A percentile compares a stretch with the other conserved stretches of the same genome.
phyloP scores from a whole-genome alignment of 495 filamentous ascomycete species.

The Neurospora africana region DNA sequence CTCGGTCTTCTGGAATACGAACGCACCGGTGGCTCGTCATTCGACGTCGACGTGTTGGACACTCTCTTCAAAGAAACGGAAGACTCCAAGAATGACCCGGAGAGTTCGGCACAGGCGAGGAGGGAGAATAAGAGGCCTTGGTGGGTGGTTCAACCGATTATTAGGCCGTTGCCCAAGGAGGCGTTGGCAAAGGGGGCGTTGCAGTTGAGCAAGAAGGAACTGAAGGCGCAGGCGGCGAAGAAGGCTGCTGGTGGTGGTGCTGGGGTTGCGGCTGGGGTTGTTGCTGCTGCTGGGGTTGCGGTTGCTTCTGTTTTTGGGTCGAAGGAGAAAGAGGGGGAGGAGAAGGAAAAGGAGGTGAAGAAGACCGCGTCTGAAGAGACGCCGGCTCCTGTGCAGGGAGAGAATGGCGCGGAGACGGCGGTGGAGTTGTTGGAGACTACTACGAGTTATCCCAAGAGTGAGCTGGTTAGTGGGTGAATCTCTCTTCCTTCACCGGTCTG shows the following conservation, averaged over 20 bases:
- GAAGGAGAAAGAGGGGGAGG: constrained; percentile 11
- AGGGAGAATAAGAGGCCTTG: constrained; percentile 66
- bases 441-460: constrained; percentile 13
- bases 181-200: constrained; percentile 73
- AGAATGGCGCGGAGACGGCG: constrained; percentile 1
- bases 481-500: neutral
- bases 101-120: constrained; percentile 58
- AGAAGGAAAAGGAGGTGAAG: constrained; percentile 7
- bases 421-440: constrained; percentile 4
- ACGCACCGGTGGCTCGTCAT: constrained; percentile 38
- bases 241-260: neutral
- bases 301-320: neutral
- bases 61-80: constrained; percentile 9
- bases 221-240: constrained; percentile 21
- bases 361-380: constrained; percentile 11
- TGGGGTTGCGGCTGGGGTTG: neutral
- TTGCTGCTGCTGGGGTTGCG: constrained; percentile 10
- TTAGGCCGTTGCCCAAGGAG: constrained; percentile 80
- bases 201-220: constrained; percentile 47
- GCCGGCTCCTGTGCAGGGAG: neutral
- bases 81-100: constrained; percentile 19
- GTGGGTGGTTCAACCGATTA: constrained; percentile 89
- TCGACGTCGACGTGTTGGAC: constrained; percentile 31
- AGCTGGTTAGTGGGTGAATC: constrained; percentile 17
- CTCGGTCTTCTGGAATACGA: constrained; percentile 66